Conservation (phyloP, 169 alveolate species). For the Eimeria sp. region DNA sequence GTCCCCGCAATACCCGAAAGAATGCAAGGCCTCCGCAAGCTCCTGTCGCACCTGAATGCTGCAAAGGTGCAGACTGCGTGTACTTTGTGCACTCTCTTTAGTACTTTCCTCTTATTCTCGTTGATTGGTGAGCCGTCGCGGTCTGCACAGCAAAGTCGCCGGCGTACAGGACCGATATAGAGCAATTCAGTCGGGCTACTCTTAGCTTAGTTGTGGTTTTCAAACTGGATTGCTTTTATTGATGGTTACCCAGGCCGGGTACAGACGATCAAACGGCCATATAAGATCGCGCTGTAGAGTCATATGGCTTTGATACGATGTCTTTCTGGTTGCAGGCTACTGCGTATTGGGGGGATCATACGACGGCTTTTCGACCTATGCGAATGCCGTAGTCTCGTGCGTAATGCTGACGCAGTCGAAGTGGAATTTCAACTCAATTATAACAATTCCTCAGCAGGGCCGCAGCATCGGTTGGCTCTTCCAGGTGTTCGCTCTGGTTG, state of each 20-base stretch:
- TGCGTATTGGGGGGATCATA: slow-evolving; percentile 70
- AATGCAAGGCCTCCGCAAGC: slow-evolving; percentile 70
- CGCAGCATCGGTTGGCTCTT: slow-evolving; percentile 76
- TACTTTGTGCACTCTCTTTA: slow-evolving; percentile 61
- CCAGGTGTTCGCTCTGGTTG: slow-evolving; percentile 24
- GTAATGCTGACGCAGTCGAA: slow-evolving; percentile 71
- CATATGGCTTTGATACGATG: background rate
- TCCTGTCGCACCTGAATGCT: slow-evolving; percentile 53
- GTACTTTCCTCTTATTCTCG: slow-evolving; percentile 47
- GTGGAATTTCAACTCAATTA: slow-evolving; percentile 66
- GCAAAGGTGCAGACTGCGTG: slow-evolving; percentile 66
- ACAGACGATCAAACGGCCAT: background rate
- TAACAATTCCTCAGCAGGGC: slow-evolving; percentile 71
- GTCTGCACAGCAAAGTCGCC: background rate
- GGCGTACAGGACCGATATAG: background rate
- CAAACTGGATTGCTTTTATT: background rate
- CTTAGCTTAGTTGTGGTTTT: background rate
- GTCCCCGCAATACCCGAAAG: slow-evolving; percentile 71
- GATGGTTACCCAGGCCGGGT: background rate
- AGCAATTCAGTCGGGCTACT: background rate
- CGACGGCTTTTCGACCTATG: slow-evolving; percentile 66
- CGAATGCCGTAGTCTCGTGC: slow-evolving; percentile 63
- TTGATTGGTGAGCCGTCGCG: slow-evolving; percentile 17
- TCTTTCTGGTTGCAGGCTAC: slow-evolving; percentile 53
- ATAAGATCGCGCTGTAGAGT: background rate